phyloP scores from a whole-genome alignment of 768 basidiomycete species.

The Auriscalpium orientale region DNA sequence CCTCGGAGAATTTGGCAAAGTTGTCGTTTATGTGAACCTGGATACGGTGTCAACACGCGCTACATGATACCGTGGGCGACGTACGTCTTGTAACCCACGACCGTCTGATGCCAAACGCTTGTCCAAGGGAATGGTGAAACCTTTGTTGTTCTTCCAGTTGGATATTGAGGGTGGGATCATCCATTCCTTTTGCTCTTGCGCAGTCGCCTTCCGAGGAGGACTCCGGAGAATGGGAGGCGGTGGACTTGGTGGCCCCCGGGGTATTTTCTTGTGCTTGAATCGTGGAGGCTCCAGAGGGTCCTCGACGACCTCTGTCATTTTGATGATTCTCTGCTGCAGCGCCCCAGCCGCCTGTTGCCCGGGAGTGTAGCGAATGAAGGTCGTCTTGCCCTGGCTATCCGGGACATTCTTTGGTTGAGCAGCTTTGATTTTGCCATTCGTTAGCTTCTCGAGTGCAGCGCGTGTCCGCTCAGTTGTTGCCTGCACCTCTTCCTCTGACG shows the following conservation, averaged over 20 bases:
- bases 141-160: constrained; percentile 99
- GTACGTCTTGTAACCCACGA: constrained; percentile 93
- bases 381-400: constrained; percentile 72
- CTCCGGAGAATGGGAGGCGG: constrained; percentile 93
- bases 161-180: constrained; percentile 99
- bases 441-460: constrained; percentile 87
- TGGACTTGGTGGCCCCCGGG: constrained; percentile 90
- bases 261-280: constrained; percentile 99
- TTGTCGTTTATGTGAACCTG: constrained; percentile 98
- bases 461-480: constrained; percentile 88
- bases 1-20: constrained; percentile 98
- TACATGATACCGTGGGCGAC: constrained; percentile 22
- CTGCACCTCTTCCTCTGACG: constrained; percentile 88
- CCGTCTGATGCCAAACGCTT: constrained; percentile 98
- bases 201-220: constrained; percentile 93
- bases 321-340: constrained; percentile 93
- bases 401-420: constrained; percentile 96
- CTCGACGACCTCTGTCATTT: constrained; percentile 97
- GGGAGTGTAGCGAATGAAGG: constrained; percentile 95
- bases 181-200: constrained; percentile 99
- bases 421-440: constrained; percentile 95
- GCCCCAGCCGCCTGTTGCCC: constrained; percentile 75
- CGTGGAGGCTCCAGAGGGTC: constrained; percentile 95
- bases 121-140: constrained; percentile 97
- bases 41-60: neutral